Conservation (phyloP, 1,139 yeast species). For the Sugiyamaella paludigena region DNA sequence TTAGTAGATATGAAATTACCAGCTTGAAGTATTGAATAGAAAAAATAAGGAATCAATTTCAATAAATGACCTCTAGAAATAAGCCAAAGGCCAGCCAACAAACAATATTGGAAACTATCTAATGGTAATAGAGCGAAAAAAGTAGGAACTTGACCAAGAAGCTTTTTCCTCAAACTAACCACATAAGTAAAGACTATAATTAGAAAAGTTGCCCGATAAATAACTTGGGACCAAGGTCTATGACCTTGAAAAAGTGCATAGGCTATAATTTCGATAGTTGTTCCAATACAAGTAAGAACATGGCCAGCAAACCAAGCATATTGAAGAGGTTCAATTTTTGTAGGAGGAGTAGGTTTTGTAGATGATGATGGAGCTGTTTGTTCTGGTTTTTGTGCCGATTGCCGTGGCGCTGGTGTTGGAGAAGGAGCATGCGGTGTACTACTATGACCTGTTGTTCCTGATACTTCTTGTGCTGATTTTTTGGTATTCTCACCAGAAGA, state of each 20-base stretch:
- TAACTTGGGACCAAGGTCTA: conserved; percentile 27
- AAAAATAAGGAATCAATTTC: conserved; percentile 60
- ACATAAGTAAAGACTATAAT: conserved; percentile 74
- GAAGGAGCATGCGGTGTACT: neutral
- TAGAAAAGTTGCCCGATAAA: conserved; percentile 60
- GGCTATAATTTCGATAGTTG: conserved; percentile 21
- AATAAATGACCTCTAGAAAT: conserved; percentile 49
- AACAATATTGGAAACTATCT: conserved; percentile 61
- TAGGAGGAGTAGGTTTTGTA: neutral
- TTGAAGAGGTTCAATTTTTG: conserved; percentile 9
- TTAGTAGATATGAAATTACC: conserved; percentile 57
- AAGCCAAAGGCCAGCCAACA: conserved; percentile 57
- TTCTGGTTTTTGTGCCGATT: too few relatives aligned
- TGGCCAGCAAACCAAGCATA: conserved; percentile 27
- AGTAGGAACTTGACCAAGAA: conserved; percentile 36
- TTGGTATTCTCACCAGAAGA: too few relatives aligned
- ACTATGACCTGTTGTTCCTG: too few relatives aligned
- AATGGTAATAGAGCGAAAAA: conserved; percentile 45
- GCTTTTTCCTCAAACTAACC: conserved; percentile 59
- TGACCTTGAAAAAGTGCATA: conserved; percentile 25
- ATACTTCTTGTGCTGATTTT: too few relatives aligned
- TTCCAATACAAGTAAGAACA: conserved; percentile 19
- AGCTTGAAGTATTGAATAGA: conserved; percentile 69
- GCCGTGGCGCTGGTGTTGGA: neutral
- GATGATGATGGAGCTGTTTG: too few relatives aligned